These are phyloP conservation scores for Balakata baccata DNA, from an alignment of 345 rosid genomes.

Conservation along the genomic window DNA sequence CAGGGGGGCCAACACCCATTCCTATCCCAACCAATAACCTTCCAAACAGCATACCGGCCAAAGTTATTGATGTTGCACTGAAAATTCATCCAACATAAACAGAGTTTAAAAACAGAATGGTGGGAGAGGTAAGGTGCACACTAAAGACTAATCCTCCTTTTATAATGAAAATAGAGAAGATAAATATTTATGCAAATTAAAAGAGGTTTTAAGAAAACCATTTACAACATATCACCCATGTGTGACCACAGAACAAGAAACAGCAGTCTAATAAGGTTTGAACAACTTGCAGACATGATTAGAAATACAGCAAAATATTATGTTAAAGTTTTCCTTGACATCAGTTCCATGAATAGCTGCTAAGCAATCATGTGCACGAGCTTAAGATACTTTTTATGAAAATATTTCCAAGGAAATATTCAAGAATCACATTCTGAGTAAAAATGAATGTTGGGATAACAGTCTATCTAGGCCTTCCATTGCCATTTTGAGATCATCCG, in stretches of 20 bases:
- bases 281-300: not conserved
- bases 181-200: not conserved
- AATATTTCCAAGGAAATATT: not conserved
- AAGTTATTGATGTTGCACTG: slow-evolving; percentile 68
- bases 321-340: not conserved
- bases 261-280: not conserved
- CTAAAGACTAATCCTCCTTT: not conserved
- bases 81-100: slow-evolving; percentile 16
- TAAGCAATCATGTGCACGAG: not conserved
- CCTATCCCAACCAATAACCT: slow-evolving; percentile 92
- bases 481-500: slow-evolving; percentile 8
- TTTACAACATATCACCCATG: slow-evolving; percentile 1
- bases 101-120: not conserved
- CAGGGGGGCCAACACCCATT: slow-evolving; percentile 93
- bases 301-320: not conserved
- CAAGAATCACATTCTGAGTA: not conserved
- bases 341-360: not conserved
- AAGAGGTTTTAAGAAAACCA: slow-evolving; percentile 1
- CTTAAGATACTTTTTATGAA: not conserved
- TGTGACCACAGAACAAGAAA: not conserved
- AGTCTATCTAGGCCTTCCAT: not conserved
- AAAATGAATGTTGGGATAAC: not conserved
- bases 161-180: not conserved
- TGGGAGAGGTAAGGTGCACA: not conserved
- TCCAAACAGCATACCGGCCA: slow-evolving; percentile 77